Base-by-base conservation (phyloP, 768 basidiomycete genomes). In the Macrocybe gigantea region DNA sequence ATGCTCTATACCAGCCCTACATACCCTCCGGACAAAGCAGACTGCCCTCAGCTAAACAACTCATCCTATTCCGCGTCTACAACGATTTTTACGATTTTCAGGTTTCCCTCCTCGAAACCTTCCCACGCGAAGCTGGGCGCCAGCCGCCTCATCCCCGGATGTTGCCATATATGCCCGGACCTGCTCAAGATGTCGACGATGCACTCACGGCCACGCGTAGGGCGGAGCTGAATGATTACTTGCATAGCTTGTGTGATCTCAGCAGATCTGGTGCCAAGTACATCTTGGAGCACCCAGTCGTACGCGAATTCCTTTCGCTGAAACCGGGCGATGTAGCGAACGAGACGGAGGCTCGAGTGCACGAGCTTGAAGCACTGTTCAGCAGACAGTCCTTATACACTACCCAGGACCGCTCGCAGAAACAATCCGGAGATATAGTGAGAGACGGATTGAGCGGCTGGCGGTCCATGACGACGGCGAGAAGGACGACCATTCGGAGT, bases 81-180 rank as follows among this genome's bases (percentile, higher is more conserved):
- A 89, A 94, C 58, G 95, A 99, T 65, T 99, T 99, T 65, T 97
- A 95, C 68, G 90, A 94, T 58, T 97, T 97, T 66, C 96, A 99
- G 61, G 87, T 96, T 48, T 72, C 79, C 5, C 78, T 99, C 15
- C 79, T 98, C 52, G 80, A 93, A 40, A 74, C 78, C 0, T 97
- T 94, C 66, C 93, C 94, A 6, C 78, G 78, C 39, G 96, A 99
- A 68, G 96, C 93, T 10, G 96, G 96, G 14, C 80, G 89, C 11
- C 67, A 83, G 33, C 71, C 79, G 7, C 74, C 74, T 30, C 70
- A 80, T 52, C 74, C 74, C 7, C 78, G 96, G 33, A 86, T 95
- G 44, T 71, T 99, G 29, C 96, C 96, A 1, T 97, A 82, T 67
- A 99, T 99, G 96, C 96, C 96, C 2, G 96, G 96, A 2, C 96